Base-by-base conservation (phyloP, 2,329 filamentous ascomycete genomes). In the Malbranchea cinnamomea region DNA sequence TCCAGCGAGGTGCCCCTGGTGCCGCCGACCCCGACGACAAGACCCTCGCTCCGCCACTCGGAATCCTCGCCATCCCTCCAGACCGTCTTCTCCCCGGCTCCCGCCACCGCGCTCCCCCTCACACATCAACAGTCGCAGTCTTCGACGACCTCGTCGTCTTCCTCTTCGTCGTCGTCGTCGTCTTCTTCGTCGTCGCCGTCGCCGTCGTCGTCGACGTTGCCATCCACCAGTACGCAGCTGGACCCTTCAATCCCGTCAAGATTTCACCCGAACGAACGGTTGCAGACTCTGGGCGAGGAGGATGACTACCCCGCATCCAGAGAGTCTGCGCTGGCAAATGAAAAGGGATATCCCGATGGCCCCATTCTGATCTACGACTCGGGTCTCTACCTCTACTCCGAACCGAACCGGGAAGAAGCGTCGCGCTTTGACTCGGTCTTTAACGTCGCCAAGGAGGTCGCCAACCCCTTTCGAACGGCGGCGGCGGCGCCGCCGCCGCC, bases 361-460 rank as follows among this genome's bases (percentile, higher is more conserved):
- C 71, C 71, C 1, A 70, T 75, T 23, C 65, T 65, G 37, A 74
- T 76, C 13, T 74, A 76, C 39, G 69, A 73, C 32, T 64, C 66
- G 8, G 62, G 67, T 2, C 61, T 76, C 3, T 74, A 68, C 41
- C 57, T 76, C 4, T 76, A 74, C 39, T 57, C 74, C 31, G 71
- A 76, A 44, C 71, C 71, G 1, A 74, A 63, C 3, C 63, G 60
- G 4, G 62, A 69, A 33, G 68, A 74, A 47, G 71, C 69, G 2
- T 57, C 61, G 4, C 52, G 62, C 22, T 76, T 74, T 37, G 71
- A 76, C 41, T 68, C 74, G 2, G 64, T 76, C 12, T 57, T 76
- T 38, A 76, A 76, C 37, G 71, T 76, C 15, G 71, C 71, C 5
- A 74, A 71, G 44, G 71, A 76, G 47, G 71, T 76, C 4, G 60